These are phyloP conservation scores for Elsinoe perseae DNA, from an alignment of 2,329 filamentous ascomycete species.

Conservation along the genomic window DNA sequence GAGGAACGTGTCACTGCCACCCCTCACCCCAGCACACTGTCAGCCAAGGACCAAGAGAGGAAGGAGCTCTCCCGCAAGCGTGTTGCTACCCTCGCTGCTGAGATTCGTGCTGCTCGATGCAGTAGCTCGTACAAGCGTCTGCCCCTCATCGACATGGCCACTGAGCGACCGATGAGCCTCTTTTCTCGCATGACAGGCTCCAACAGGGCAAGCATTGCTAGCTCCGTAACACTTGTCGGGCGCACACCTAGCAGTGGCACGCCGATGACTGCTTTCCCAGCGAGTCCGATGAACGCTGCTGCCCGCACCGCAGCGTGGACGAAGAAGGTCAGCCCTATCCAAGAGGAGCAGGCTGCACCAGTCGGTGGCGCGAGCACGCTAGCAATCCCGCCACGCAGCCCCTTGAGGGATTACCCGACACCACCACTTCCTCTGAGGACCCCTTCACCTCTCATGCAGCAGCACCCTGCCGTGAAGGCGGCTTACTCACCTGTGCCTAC, in stretches of 20 bases:
- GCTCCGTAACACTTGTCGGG: constrained; percentile 3
- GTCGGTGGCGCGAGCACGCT: background rate
- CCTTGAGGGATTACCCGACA: background rate
- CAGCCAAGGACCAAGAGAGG: constrained; percentile 30
- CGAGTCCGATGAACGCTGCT: constrained; percentile 11
- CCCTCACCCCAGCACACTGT: constrained; percentile 23
- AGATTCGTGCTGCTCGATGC: constrained; percentile 34
- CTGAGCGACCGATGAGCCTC: constrained; percentile 33
- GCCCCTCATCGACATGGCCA: constrained; percentile 32
- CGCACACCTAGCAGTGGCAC: background rate
- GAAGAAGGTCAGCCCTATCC: constrained; percentile 25
- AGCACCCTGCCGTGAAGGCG: background rate
- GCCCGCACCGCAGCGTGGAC: constrained; percentile 7
- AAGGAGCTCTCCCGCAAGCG: constrained; percentile 36
- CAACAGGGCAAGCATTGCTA: constrained; percentile 1
- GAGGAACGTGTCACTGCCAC: constrained; percentile 40
- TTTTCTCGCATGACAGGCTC: constrained; percentile 19
- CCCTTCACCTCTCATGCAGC: background rate
- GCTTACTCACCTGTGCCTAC: background rate
- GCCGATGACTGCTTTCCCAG: constrained; percentile 1
- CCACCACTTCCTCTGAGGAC: background rate
- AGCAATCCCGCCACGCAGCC: background rate
- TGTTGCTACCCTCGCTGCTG: constrained; percentile 36
- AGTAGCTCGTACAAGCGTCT: constrained; percentile 31
- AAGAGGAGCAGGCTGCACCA: constrained; percentile 19